phyloP scores from a whole-genome alignment of 805 yeast genomes.

The Myxozyma udenii region DNA sequence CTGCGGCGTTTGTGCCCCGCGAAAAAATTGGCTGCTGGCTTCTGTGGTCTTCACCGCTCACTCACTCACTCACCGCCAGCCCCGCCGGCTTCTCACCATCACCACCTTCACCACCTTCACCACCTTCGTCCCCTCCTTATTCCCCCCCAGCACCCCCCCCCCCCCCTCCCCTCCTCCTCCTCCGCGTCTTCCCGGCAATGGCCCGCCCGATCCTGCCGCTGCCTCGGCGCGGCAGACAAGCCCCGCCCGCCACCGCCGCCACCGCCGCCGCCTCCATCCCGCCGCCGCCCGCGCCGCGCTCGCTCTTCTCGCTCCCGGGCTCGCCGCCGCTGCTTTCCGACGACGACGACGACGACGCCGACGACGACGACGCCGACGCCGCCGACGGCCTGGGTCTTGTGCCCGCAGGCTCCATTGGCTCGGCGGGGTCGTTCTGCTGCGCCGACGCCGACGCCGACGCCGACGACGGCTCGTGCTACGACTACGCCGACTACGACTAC shows the following conservation, averaged over 20 bases:
- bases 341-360: slow-evolving; percentile 11
- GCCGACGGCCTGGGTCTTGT: neutral
- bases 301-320: slow-evolving; percentile 18
- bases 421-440: neutral
- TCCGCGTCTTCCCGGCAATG: slow-evolving; percentile 1
- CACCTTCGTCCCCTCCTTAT: neutral
- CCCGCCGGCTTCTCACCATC: neutral
- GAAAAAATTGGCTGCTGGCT: too few relatives aligned
- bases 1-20: too few relatives aligned
- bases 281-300: slow-evolving; percentile 8
- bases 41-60: too few relatives aligned
- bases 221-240: slow-evolving; percentile 16
- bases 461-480: slow-evolving; percentile 1
- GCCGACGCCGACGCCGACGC: neutral
- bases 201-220: slow-evolving; percentile 24
- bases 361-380: neutral
- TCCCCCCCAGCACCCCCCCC: neutral
- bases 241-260: slow-evolving; percentile 3
- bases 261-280: neutral
- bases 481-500: neutral
- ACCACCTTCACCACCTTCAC: neutral
- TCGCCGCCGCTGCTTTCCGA: slow-evolving; percentile 6
- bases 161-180: neutral
- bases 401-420: neutral
- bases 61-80: too few relatives aligned